Evolutionary conservation across 305 asterid genomes (phyloP).

Genomic region (Fraxinus latifolia): DNA sequence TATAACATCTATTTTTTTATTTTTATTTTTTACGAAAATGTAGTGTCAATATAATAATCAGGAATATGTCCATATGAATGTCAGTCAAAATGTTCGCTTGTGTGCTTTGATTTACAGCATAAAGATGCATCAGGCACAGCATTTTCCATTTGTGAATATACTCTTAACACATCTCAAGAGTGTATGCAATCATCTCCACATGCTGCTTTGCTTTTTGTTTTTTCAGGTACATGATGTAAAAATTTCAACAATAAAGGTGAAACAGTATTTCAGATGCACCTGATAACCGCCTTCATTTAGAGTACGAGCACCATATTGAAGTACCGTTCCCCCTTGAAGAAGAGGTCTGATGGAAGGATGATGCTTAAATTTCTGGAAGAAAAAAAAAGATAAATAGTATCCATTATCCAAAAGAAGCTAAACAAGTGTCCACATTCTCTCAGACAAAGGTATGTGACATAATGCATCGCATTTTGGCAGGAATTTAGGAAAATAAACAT

Average conservation of each 20-base stretch:
- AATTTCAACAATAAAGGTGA: not conserved
- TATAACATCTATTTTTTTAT: slow-evolving; percentile 19
- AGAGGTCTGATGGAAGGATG: slow-evolving; percentile 84
- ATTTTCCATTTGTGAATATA: not conserved
- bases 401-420: slow-evolving; percentile 6
- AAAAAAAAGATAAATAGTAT: not conserved
- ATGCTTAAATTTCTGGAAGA: slow-evolving; percentile 72
- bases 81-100: not conserved
- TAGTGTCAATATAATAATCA: not conserved
- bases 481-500: not conserved
- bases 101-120: not conserved
- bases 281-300: slow-evolving; percentile 98
- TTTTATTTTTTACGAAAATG: not conserved
- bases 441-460: not conserved
- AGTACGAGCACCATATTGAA: slow-evolving; percentile 96
- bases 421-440: not conserved
- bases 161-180: not conserved
- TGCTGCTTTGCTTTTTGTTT: not conserved
- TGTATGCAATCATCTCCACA: not conserved
- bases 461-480: not conserved
- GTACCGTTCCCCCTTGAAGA: slow-evolving; percentile 82
- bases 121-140: not conserved
- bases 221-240: not conserved
- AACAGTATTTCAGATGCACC: slow-evolving; percentile 43
- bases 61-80: not conserved